These are phyloP conservation scores for Yamadazyma kitorensis DNA, from an alignment of 805 yeast genomes.

Conservation along the genomic window DNA sequence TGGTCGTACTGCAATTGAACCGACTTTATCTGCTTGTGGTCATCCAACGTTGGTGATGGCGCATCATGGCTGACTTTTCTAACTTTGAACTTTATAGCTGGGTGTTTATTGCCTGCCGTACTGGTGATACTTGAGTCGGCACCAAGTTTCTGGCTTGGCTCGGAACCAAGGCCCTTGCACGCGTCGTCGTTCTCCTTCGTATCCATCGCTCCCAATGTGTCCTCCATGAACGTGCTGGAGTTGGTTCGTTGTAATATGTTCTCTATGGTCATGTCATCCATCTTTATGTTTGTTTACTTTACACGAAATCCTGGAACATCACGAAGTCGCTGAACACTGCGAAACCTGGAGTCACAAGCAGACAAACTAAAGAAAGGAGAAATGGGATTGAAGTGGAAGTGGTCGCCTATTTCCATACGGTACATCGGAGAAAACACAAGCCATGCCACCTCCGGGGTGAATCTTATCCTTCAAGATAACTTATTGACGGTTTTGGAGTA, in stretches of 20 bases:
- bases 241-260: constrained; percentile 2
- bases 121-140: neutral
- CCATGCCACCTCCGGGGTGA: constrained; percentile 22
- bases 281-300: constrained; percentile 6
- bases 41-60: neutral
- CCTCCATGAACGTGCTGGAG: neutral
- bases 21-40: constrained; percentile 9
- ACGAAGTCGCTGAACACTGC: neutral
- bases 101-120: neutral
- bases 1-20: constrained; percentile 36
- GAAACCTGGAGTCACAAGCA: too few relatives aligned
- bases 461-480: constrained; percentile 10
- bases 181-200: too few relatives aligned
- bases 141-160: neutral
- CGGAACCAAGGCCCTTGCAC: too few relatives aligned
- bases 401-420: constrained; percentile 20
- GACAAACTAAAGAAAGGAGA: too few relatives aligned
- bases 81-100: constrained; percentile 30
- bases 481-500: constrained; percentile 9
- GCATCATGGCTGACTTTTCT: constrained; percentile 29
- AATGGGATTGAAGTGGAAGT: too few relatives aligned
- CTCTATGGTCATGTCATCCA: constrained; percentile 7
- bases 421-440: constrained; percentile 15
- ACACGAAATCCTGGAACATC: too few relatives aligned
- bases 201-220: too few relatives aligned